Evolutionary conservation across 169 alveolate genomes (phyloP), one percentile per base, ranked within the genome.

Genomic region (Neospora caninum): DNA sequence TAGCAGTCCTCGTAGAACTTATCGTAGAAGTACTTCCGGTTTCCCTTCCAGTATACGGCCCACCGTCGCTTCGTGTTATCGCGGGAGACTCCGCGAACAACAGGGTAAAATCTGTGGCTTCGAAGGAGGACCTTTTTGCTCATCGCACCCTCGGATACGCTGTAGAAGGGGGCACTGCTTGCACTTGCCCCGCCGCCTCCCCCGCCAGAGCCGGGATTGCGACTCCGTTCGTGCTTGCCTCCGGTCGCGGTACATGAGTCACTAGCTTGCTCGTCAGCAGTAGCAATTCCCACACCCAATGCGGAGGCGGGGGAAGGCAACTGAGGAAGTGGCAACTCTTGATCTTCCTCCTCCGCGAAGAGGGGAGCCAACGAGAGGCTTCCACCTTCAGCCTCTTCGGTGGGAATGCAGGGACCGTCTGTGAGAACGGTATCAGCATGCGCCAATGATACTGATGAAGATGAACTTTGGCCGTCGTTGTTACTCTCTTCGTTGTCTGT

Each of bases 1-100:
- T 84, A 53, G 91, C 95, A 86, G 70, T 91, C 89, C 53, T 84
- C 95, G 89, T 84, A 93, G 83, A 84, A 93, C 53, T 93, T 93
- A 84, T 93, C 95, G 69, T 93, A 93, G 83, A 93, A 93, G 91
- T 93, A 93, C 36, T 91, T 83, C 78, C 95, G n/a, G 53, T 87
- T 84, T 20, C 95, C 95, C 78, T 93, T 93, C 95, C 95, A 93
- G 93, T 93, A 93, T 27, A 93, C 95, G 13, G 95, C 95, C 95
- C 95, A 93, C n/a, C 95, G 58, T 80, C 86, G 84, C 83, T 93
- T 93, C 29, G 95, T 93, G 93, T 93, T 93, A 83, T 93, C 95
- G 16, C 95, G 95, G 39, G 95, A 93, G 67, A 93, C 95, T 29
- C 95, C 95, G 34, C 93, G 92, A 41, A 93, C 93, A 34, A 93